Conservation (phyloP, 768 basidiomycete species). For the Leccinum aurantiacum region DNA sequence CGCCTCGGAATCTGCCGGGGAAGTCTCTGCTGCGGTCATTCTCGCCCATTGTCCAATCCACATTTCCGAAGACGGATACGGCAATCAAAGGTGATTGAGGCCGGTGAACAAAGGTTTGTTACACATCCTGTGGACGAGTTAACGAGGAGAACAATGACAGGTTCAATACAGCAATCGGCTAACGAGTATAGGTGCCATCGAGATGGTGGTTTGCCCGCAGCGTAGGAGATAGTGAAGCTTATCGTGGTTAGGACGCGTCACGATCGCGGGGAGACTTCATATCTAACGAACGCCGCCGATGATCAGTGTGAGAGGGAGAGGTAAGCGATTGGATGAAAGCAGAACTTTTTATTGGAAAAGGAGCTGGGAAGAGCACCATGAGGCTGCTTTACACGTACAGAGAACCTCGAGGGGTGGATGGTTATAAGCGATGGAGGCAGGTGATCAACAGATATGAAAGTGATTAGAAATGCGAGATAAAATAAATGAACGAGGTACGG, state of each 20-base stretch:
- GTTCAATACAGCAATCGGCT: background rate
- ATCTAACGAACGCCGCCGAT: background rate
- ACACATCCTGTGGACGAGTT: background rate
- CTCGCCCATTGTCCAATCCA: too few relatives aligned
- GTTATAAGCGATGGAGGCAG: background rate
- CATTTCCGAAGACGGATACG: background rate
- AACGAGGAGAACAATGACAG: background rate
- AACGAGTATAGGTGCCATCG: background rate
- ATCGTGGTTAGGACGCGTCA: slow-evolving; percentile 1
- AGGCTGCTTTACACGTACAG: background rate
- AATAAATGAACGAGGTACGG: background rate
- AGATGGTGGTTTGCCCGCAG: background rate
- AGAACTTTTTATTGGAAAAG: background rate
- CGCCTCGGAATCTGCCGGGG: too few relatives aligned
- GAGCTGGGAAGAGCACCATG: background rate
- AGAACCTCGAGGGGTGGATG: background rate
- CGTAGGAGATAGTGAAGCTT: background rate
- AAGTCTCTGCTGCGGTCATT: too few relatives aligned
- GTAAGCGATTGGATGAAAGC: background rate
- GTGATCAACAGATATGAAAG: background rate
- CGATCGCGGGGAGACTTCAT: background rate
- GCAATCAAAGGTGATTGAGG: slow-evolving; percentile 4
- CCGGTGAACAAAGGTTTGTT: slow-evolving; percentile 3
- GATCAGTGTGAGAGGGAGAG: background rate
- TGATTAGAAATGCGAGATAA: background rate